Conservation (phyloP, 495 filamentous ascomycete genomes). For the Penicillium angulare region DNA sequence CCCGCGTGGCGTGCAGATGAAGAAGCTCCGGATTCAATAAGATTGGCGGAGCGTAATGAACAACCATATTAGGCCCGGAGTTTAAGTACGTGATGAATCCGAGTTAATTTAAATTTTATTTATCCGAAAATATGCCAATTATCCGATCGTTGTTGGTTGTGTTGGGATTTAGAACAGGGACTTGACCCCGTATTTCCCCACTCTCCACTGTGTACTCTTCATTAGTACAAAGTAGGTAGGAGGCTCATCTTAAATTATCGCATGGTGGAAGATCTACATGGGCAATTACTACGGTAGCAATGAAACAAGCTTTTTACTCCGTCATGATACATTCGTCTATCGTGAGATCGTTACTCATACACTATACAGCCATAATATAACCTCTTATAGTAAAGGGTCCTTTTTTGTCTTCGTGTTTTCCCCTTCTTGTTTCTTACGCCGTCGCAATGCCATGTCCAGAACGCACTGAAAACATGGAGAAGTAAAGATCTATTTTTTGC, state of each 20-base stretch:
- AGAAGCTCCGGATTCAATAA: neutral
- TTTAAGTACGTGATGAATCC: neutral
- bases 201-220: no score
- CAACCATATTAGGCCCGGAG: neutral
- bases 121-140: no score
- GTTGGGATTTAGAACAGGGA: no score
- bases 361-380: constrained; percentile 24
- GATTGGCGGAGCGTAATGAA: neutral
- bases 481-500: constrained; percentile 12
- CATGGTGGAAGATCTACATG: neutral
- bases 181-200: no score
- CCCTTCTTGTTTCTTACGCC: no score
- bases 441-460: constrained; percentile 14
- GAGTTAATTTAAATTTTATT: no score
- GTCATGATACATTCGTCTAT: constrained; percentile 46
- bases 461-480: neutral
- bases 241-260: neutral
- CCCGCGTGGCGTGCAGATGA: neutral
- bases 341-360: constrained; percentile 47
- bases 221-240: no score
- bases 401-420: no score
- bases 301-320: neutral
- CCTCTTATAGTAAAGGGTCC: constrained; percentile 8
- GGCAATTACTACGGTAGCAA: neutral
- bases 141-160: no score